Evolutionary conservation across 164 flowering plant species (phyloP).

Genomic region (Tetracentron sinense): DNA sequence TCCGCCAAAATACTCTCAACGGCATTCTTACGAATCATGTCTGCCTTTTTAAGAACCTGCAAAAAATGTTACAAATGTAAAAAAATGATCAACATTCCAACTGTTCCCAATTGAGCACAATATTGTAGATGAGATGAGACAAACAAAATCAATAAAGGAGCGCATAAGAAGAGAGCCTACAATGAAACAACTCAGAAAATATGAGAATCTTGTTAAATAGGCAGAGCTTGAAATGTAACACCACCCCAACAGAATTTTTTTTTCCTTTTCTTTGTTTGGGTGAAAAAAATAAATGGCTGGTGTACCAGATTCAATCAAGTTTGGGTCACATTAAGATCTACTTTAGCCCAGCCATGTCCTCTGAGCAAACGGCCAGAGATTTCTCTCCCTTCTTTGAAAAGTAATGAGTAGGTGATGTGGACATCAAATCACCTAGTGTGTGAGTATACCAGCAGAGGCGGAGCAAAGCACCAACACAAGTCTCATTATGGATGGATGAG

Average conservation of each 20-base stretch:
- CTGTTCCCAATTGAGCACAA: conserved; percentile 2
- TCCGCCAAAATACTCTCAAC: conserved; percentile 99
- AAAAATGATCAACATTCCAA: not conserved
- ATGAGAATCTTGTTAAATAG: too few species aligned
- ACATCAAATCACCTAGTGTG: too few species aligned
- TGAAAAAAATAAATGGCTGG: too few species aligned
- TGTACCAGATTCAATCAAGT: not conserved
- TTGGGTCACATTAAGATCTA: not conserved
- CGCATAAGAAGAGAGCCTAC: too few species aligned
- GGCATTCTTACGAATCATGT: conserved; percentile 99
- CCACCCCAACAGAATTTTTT: too few species aligned
- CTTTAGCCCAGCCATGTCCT: not conserved
- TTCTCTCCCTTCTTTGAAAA: not conserved
- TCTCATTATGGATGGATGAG: too few species aligned
- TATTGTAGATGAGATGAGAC: not conserved
- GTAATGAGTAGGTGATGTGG: not conserved
- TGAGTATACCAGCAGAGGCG: too few species aligned
- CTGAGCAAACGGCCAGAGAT: not conserved
- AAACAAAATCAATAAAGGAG: not conserved
- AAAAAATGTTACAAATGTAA: not conserved
- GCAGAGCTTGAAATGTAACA: too few species aligned
- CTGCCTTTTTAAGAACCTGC: conserved; percentile 96
- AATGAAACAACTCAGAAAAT: too few species aligned
- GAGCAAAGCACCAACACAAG: too few species aligned
- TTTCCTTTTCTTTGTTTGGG: too few species aligned